phyloP scores from a whole-genome alignment of 1,139 yeast genomes.

The Scheffersomyces stambukii region DNA sequence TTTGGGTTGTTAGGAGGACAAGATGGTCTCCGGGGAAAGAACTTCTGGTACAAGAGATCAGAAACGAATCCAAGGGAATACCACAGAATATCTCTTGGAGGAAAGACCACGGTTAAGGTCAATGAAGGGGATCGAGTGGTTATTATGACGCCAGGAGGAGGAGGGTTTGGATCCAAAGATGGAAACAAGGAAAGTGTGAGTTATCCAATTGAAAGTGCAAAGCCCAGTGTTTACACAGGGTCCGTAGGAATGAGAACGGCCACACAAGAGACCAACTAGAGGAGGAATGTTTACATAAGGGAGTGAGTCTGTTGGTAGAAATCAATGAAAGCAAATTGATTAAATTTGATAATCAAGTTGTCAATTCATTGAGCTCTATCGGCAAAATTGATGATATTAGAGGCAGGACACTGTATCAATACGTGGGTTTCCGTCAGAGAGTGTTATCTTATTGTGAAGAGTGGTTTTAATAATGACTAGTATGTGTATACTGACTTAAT shows the following conservation, averaged over 20 bases:
- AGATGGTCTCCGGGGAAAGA: constrained; percentile 37
- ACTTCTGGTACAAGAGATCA: constrained; percentile 31
- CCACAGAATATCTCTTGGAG: constrained; percentile 34
- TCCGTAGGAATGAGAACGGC: constrained; percentile 32
- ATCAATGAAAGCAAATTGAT: too few relatives aligned
- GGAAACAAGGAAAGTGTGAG: constrained; percentile 9
- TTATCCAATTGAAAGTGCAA: constrained; percentile 22
- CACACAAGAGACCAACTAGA: constrained; percentile 31
- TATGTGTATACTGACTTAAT: too few relatives aligned
- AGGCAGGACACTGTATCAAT: too few relatives aligned
- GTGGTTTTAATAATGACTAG: too few relatives aligned
- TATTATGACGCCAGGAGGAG: constrained; percentile 47
- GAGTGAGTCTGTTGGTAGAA: too few relatives aligned
- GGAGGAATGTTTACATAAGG: too few relatives aligned
- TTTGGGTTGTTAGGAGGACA: constrained; percentile 43
- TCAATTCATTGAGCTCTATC: too few relatives aligned
- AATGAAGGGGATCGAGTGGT: constrained; percentile 39
- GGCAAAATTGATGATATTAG: too few relatives aligned
- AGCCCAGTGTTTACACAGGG: constrained; percentile 29
- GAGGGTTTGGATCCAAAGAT: constrained; percentile 35
- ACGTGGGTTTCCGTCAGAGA: too few relatives aligned
- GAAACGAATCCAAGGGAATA: constrained; percentile 14
- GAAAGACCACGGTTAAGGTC: constrained; percentile 38
- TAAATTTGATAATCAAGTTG: too few relatives aligned
- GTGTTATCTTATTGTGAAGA: too few relatives aligned